A percentile compares a stretch with the other conserved stretches of the same genome.
Evolutionary conservation across 352 stramenopile genomes (phyloP).

Genomic region (Thalassiosira ordinaria): DNA sequence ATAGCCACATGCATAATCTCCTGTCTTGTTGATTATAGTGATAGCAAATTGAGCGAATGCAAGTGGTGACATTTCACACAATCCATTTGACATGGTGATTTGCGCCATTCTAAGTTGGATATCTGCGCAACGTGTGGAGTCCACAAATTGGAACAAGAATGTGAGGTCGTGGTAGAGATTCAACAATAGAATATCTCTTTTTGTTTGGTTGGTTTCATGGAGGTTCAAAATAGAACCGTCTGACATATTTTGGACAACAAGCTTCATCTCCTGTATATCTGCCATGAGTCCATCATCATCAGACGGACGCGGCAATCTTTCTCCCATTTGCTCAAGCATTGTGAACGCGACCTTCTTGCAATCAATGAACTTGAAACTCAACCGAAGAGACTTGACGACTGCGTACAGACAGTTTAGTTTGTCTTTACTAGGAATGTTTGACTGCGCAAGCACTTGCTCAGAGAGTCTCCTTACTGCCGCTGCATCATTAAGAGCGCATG

Average conservation of each 20-base stretch:
- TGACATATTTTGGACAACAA: not conserved
- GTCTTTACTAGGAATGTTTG: slow-evolving; percentile 26
- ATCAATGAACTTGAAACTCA: not conserved
- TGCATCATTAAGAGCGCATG: slow-evolving; percentile 13
- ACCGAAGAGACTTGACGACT: not conserved
- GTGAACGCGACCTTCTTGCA: not conserved
- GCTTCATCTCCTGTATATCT: slow-evolving; percentile 5
- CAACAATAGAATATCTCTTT: not conserved
- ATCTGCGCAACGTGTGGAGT: not conserved
- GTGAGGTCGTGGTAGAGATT: not conserved
- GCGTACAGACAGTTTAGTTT: slow-evolving; percentile 22
- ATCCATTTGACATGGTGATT: not conserved
- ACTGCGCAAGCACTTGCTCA: not conserved
- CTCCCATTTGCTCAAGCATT: not conserved
- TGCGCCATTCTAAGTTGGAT: not conserved
- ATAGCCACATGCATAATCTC: not conserved
- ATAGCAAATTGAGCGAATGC: not conserved
- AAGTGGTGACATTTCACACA: not conserved
- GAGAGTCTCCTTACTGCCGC: not conserved
- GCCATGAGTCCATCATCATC: not conserved
- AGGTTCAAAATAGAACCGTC: slow-evolving; percentile 8
- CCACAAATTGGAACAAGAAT: not conserved
- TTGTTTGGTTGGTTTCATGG: not conserved
- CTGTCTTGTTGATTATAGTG: not conserved
- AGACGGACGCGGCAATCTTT: not conserved